Percentiles rank a stretch among this genome's conserved stretches.
These are phyloP conservation scores for Lotmaria passim DNA, from an alignment of 208 protist species.

Conservation along the genomic window DNA sequence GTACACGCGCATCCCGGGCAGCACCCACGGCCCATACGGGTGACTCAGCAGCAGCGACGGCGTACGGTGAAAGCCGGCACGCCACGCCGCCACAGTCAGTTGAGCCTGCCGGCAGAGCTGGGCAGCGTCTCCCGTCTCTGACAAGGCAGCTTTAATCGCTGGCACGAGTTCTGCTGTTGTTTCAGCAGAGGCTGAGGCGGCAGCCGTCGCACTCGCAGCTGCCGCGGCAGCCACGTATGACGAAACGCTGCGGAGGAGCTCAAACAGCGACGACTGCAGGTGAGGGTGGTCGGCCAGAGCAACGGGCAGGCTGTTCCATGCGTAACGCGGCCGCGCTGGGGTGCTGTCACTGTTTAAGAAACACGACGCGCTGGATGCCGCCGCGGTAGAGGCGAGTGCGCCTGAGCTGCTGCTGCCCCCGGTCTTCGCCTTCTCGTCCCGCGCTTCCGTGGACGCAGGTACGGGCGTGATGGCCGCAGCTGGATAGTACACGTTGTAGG, in stretches of 20 bases:
- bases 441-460: not conserved
- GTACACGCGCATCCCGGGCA: slow-evolving; percentile 33
- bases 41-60: slow-evolving; percentile 39
- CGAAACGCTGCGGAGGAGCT: not conserved
- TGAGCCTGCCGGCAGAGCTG: slow-evolving; percentile 2
- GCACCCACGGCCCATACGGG: slow-evolving; percentile 13
- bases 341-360: not conserved
- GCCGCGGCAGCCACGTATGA: not conserved
- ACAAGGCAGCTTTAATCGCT: too few species aligned
- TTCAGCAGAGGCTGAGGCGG: not conserved
- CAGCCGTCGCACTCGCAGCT: not conserved
- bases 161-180: not conserved
- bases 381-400: too few species aligned
- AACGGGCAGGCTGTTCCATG: slow-evolving; percentile 12
- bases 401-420: too few species aligned
- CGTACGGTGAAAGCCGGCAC: slow-evolving; percentile 12
- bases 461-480: not conserved
- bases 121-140: too few species aligned
- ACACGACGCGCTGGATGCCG: too few species aligned
- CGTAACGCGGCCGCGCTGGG: slow-evolving; percentile 7
- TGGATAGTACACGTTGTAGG: slow-evolving; percentile 27
- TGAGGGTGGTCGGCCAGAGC: not conserved
- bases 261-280: not conserved
- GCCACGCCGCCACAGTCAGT: slow-evolving; percentile 14
- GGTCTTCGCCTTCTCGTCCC: not conserved